Evolutionary conservation across 106 monocot species (phyloP).

Genomic region (Phalaenopsis aphrodite): DNA sequence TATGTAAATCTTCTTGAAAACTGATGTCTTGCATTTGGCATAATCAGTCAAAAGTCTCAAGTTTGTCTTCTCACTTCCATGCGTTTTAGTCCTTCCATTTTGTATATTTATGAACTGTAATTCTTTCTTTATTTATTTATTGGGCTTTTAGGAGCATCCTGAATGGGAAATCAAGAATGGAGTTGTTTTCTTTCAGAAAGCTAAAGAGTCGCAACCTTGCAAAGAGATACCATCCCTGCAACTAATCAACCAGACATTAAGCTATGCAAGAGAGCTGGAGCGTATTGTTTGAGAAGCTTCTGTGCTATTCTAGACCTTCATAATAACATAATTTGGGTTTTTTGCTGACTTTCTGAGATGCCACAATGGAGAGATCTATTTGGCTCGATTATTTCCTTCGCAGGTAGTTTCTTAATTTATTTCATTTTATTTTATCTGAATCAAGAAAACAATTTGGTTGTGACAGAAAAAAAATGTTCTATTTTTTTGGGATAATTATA

Average conservation of each 20-base stretch:
- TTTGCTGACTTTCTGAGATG: not conserved
- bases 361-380: not conserved
- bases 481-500: too few species aligned
- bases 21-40: too few species aligned
- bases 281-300: constrained; percentile 40
- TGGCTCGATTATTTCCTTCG: not conserved
- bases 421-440: not conserved
- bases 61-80: too few species aligned
- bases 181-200: constrained; percentile 71
- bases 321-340: not conserved
- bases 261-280: constrained; percentile 89
- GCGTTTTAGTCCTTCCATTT: too few species aligned
- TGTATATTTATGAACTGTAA: too few species aligned
- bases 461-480: not conserved
- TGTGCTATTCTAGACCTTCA: not conserved
- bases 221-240: constrained; percentile 90
- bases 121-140: not conserved
- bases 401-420: not conserved
- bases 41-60: not conserved
- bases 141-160: constrained; percentile 43
- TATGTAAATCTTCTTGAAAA: too few species aligned
- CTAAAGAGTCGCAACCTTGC: constrained; percentile 79
- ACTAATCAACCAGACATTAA: constrained; percentile 90
- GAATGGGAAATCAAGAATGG: constrained; percentile 31
- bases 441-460: not conserved